Base-by-base conservation (phyloP, 139 green algal species). In the Diplosphaera chodatii region DNA sequence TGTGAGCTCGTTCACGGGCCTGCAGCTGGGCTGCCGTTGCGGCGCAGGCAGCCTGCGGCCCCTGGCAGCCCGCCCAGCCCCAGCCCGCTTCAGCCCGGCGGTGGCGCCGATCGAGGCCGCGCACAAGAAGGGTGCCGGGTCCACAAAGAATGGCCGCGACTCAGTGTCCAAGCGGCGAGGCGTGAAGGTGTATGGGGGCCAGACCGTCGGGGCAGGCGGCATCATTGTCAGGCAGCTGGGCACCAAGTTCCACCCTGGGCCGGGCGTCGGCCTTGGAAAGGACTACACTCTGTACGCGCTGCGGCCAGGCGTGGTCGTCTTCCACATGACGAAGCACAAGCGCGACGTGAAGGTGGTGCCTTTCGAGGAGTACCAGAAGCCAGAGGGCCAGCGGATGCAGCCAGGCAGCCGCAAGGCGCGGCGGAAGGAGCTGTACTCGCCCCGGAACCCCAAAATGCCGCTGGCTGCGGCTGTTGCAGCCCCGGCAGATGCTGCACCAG, bases 131-230 rank as follows among this genome's bases (percentile, higher is more conserved):
- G 88, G 90, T 77, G 82, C 88, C 20, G 95, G 95, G 29, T 96
- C 87, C 40, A 97, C 93, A 28, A 99, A 99, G 87, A 99, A 99
- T 84, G 95, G 95, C 30, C 83, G 95, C 55, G 95, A 99, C 77
- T 98, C 91, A 16, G 89, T 92, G 32, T 74, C 88, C 32, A 88
- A 98, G 85, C 77, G 88, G 40, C 81, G 93, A 25, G 95, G 95
- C 22, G 86, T 99, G 16, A 99, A 99, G 88, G 87, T 96, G 41
- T 98, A 94, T 77, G 95, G 95, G 63, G 92, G 90, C 28, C 92
- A 99, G 86, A 82, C 89, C 28, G 85, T 97, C 18, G 91, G 89
- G 66, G 87, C 95, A 8, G 95, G 95, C 20, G 92, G 87, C 71
- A 99, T 99, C 78, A 99, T 99, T 68, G 80, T 98, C 18, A 77